Percentiles rank a stretch among this genome's conserved stretches.
Conservation (phyloP, 108 stramenopile species). For the Cyclostephanos tholiformis region DNA sequence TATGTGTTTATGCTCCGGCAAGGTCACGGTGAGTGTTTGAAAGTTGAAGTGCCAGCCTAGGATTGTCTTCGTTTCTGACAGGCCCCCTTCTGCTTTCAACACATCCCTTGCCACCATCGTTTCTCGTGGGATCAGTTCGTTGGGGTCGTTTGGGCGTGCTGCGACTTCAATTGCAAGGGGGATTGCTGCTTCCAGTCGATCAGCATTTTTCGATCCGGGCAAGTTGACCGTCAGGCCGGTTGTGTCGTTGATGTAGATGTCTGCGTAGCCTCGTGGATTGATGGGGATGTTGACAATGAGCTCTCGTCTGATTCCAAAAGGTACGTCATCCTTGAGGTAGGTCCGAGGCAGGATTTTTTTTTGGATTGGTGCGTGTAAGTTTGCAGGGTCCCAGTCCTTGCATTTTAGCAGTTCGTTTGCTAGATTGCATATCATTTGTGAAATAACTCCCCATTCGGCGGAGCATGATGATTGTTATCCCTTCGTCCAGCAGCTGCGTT, state of each 20-base stretch:
- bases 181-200: conserved; percentile 12
- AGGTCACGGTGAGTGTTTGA: too few relatives aligned
- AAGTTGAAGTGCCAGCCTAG: conserved; percentile 16
- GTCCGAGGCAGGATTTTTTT: not conserved
- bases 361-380: not conserved
- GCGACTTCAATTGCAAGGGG: too few relatives aligned
- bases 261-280: conserved; percentile 17
- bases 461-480: conserved; percentile 3
- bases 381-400: conserved; percentile 24
- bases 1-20: too few relatives aligned
- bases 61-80: conserved; percentile 29
- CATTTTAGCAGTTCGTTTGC: conserved; percentile 15
- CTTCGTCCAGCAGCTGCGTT: conserved; percentile 19
- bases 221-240: conserved; percentile 16
- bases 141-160: not conserved
- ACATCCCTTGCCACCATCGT: conserved; percentile 16
- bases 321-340: conserved; percentile 10
- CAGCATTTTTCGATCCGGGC: conserved; percentile 10
- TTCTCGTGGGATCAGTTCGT: conserved; percentile 27
- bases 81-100: conserved; percentile 26
- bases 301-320: conserved; percentile 5
- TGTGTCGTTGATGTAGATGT: conserved; percentile 39
- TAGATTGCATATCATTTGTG: conserved; percentile 30
- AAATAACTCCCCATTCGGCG: conserved; percentile 25
- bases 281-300: too few relatives aligned